Conservation (phyloP, 345 rosid species). For the Eutrema heterophyllum region DNA sequence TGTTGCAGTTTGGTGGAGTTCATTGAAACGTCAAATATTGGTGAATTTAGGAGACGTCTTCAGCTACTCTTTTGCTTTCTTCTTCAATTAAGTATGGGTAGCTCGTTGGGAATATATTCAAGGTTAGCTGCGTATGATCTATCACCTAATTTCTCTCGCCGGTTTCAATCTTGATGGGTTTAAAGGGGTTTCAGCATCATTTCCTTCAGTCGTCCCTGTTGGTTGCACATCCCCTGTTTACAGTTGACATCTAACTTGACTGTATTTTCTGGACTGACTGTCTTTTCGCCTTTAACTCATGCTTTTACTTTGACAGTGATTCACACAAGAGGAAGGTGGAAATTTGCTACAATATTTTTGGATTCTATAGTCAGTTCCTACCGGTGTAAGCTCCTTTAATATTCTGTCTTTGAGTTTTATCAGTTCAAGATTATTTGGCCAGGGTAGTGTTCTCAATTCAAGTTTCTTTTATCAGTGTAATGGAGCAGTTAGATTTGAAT, state of each 20-base stretch:
- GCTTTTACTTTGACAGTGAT: conserved; percentile 39
- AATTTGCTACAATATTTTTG: conserved; percentile 78
- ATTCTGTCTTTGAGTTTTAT: neutral
- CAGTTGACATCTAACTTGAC: neutral
- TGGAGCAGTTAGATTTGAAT: conserved; percentile 50
- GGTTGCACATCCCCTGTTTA: neutral
- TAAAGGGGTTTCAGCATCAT: conserved; percentile 3
- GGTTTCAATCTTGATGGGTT: neutral
- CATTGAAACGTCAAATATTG: conserved; percentile 74
- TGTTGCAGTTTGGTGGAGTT: conserved; percentile 81
- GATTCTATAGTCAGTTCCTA: conserved; percentile 79
- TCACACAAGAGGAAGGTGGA: conserved; percentile 50
- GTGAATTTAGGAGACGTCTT: conserved; percentile 85
- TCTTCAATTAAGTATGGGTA: conserved; percentile 62
- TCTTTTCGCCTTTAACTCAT: neutral
- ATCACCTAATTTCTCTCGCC: neutral
- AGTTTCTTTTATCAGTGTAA: conserved; percentile 44
- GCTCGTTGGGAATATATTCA: conserved; percentile 49
- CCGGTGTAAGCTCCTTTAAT: conserved; percentile 56
- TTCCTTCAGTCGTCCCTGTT: neutral
- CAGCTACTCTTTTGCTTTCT: conserved; percentile 80
- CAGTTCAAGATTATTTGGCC: conserved; percentile 1
- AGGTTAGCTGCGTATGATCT: conserved; percentile 46
- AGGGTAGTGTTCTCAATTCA: conserved; percentile 18
- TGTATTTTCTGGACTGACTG: conserved; percentile 6